A percentile compares a stretch with the other conserved stretches of the same genome.
phyloP scores from a whole-genome alignment of 2,329 filamentous ascomycete species.

The Uncinocarpus reesii region DNA sequence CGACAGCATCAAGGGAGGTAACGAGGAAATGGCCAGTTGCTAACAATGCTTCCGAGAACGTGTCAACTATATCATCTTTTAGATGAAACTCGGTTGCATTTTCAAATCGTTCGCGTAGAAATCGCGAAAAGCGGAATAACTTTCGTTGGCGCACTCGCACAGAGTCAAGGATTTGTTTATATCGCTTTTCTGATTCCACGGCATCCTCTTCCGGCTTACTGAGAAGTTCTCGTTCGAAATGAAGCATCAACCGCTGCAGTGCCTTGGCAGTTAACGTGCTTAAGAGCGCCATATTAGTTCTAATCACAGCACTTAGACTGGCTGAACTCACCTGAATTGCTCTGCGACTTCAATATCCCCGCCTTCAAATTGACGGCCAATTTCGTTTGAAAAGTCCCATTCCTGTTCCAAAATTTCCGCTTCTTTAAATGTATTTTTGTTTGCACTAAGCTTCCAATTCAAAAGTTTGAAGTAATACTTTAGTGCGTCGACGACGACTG shows the following conservation, averaged over 20 bases:
- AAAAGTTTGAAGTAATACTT: slow-evolving; percentile 99
- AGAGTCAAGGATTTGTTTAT: slow-evolving; percentile 90
- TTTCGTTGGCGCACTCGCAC: slow-evolving; percentile 93
- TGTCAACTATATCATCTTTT: slow-evolving; percentile 56
- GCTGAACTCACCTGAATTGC: slow-evolving; percentile 62
- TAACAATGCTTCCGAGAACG: slow-evolving; percentile 70
- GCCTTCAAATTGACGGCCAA: slow-evolving; percentile 80
- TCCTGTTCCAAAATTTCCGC: slow-evolving; percentile 94
- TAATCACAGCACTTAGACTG: neutral
- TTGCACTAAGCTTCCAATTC: slow-evolving; percentile 93
- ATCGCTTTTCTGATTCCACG: slow-evolving; percentile 88
- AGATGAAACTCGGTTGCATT: slow-evolving; percentile 94
- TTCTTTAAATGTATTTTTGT: slow-evolving; percentile 99
- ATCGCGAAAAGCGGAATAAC: slow-evolving; percentile 86
- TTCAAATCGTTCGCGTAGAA: slow-evolving; percentile 86
- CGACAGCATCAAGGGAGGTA: slow-evolving; percentile 53
- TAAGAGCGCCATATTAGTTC: slow-evolving; percentile 6
- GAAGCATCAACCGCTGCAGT: slow-evolving; percentile 72
- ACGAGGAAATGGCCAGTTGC: slow-evolving; percentile 81
- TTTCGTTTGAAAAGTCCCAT: slow-evolving; percentile 93
- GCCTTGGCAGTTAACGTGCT: slow-evolving; percentile 85
- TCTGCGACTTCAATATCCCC: slow-evolving; percentile 96
- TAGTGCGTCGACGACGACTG: slow-evolving; percentile 79
- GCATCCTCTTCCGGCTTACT: slow-evolving; percentile 72
- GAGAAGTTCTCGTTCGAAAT: slow-evolving; percentile 85